phyloP scores from a whole-genome alignment of 169 alveolate species.

The Babesia bovis region DNA sequence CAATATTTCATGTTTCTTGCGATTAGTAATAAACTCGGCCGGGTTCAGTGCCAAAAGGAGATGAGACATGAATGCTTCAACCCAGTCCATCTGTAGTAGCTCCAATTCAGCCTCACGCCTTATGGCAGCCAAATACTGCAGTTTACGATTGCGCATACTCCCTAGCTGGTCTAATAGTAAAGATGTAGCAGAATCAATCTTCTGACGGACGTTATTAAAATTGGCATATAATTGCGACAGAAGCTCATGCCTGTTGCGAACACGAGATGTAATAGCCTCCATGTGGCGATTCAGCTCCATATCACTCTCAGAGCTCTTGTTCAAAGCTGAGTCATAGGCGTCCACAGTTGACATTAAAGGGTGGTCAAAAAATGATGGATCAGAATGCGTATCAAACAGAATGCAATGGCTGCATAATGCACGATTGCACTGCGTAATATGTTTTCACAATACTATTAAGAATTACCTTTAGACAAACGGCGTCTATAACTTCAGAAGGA shows the following conservation, averaged over 20 bases:
- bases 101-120: slow-evolving; percentile 82
- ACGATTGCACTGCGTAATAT: slow-evolving; percentile 71
- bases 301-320: slow-evolving; percentile 78
- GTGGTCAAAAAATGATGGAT: slow-evolving; percentile 84
- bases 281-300: slow-evolving; percentile 73
- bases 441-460: background rate
- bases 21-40: slow-evolving; percentile 48
- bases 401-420: slow-evolving; percentile 85
- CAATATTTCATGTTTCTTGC: slow-evolving; percentile 50
- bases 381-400: slow-evolving; percentile 83
- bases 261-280: slow-evolving; percentile 64
- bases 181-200: slow-evolving; percentile 79
- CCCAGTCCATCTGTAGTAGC: slow-evolving; percentile 82
- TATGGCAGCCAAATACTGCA: slow-evolving; percentile 79
- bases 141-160: slow-evolving; percentile 71
- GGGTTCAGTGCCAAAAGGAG: slow-evolving; percentile 57
- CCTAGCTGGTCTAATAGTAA: slow-evolving; percentile 74
- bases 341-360: slow-evolving; percentile 84
- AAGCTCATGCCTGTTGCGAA: slow-evolving; percentile 78
- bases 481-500: slow-evolving; percentile 85
- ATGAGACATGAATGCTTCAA: slow-evolving; percentile 76
- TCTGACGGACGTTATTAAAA: slow-evolving; percentile 77
- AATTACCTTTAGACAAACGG: slow-evolving; percentile 79
- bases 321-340: slow-evolving; percentile 81
- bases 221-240: slow-evolving; percentile 82